Base-by-base conservation (phyloP, 2,329 filamentous ascomycete genomes). In the Scytalidium lignicola region DNA sequence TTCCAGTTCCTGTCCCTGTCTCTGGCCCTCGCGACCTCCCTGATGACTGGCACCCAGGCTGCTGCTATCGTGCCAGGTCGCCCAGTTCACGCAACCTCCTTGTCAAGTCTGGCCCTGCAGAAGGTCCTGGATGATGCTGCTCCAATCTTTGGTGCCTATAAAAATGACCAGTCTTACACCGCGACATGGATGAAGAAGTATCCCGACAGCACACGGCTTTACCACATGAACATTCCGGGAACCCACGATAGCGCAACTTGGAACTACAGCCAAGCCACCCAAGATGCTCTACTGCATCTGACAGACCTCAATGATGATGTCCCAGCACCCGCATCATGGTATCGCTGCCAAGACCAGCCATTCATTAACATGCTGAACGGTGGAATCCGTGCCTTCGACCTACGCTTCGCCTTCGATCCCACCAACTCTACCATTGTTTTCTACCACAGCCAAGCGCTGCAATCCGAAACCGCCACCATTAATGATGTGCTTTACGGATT, bases 201-300 rank as follows among this genome's bases (percentile, higher is more conserved):
- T 39, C 58, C 67, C 1, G 74, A 78, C 52, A 51, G 63, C 13
- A 74, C 67, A 0, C 65, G 58, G 2, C 54, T 78, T 0, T 65
- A 70, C 2, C 72, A 72, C 17, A 67, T 78, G 59, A 76, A 73
- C 54, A 71, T 78, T 37, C 75, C 75, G 2, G 75, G 75, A 1
- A 70, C 67, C 3, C 75, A 78, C 60, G 74, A 78, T 56, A 66
- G 69, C 3, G 68, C 71, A 2, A 77, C 74, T 0, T 78, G 75
- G 74, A 76, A 76, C 58, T 78, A 76, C 55, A 69, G 63, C 10
- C 61, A 64, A 20, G 60, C 62, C 0, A 74, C 70, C 0, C 72
- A 74, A 54, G 58, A 71, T 32, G 49, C 60, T 1, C 60, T 76
- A 3, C 43, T 59, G 3, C 64, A 64, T 20, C 62, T 74, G 28